Percentiles rank a stretch among this genome's conserved stretches.
Evolutionary conservation across 805 yeast genomes (phyloP).

Genomic region (Schwanniomyces yamadae): DNA sequence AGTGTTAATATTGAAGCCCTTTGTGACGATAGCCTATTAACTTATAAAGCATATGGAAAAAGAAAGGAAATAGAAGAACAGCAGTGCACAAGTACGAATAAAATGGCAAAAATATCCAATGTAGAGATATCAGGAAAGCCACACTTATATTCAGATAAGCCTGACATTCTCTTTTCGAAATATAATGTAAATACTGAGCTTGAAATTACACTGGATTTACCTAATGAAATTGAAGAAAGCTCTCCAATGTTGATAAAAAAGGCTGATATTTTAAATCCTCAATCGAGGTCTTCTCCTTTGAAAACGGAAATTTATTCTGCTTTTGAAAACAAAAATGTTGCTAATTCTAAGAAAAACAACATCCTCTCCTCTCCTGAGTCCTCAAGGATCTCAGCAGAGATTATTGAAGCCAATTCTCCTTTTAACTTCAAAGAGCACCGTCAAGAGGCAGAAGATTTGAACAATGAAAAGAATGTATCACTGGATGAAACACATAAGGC

Average conservation of each 20-base stretch:
- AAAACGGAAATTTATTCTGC: slow-evolving; percentile 1
- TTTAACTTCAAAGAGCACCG: too few species aligned
- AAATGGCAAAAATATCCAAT: not conserved
- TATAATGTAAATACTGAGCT: not conserved
- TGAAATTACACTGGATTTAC: slow-evolving; percentile 7
- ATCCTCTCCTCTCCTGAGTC: too few species aligned
- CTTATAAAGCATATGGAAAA: slow-evolving; percentile 18
- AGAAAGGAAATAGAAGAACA: slow-evolving; percentile 2
- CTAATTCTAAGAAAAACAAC: too few species aligned
- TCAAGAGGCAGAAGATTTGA: too few species aligned
- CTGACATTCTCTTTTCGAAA: too few species aligned
- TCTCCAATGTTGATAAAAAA: slow-evolving; percentile 19
- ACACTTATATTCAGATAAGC: too few species aligned
- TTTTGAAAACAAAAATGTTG: too few species aligned
- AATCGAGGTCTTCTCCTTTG: not conserved
- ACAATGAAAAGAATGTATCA: too few species aligned
- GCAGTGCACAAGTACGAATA: slow-evolving; percentile 1
- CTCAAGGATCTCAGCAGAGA: too few species aligned
- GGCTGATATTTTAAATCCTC: slow-evolving; percentile 10
- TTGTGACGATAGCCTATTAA: slow-evolving; percentile 28
- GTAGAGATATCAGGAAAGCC: not conserved
- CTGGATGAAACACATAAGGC: too few species aligned
- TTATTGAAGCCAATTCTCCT: too few species aligned
- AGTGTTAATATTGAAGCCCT: not conserved
- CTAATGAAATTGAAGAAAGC: slow-evolving; percentile 20